Base-by-base conservation (phyloP, 2,329 filamentous ascomycete genomes). In the Diaporthe caulivora region DNA sequence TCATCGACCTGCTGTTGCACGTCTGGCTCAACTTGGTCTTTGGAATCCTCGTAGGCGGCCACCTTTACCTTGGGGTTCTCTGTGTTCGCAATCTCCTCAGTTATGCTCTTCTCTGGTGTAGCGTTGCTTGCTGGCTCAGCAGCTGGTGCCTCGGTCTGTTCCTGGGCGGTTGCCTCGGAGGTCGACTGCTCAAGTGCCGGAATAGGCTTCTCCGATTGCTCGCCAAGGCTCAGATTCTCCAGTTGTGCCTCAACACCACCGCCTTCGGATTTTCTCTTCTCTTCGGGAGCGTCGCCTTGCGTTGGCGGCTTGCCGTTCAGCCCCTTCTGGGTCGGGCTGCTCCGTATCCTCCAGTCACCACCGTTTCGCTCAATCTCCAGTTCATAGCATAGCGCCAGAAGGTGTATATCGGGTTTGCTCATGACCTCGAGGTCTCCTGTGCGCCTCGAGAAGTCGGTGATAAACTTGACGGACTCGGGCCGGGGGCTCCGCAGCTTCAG, bases 341-440 rank as follows among this genome's bases (percentile, higher is more conserved):
- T 94, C 75, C 95, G 88, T 82, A 98, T 80, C 74, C 95, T 90
- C 93, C 94, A 97, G 81, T 97, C 92, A 2, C 95, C 95, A n/a
- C 92, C 91, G 81, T 97, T 97, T 73, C 92, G 87, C 85, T 98
- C 95, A 79, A 94, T 93, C 79, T 98, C 96, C n/a, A 98, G 82
- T 81, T 99, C 97, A 82, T 98, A 98, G 1, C 95, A 93, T 72
- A 99, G 86, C 11, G 96, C 97, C 79, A 98, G 86, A 53, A 99
- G 89, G 77, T 97, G 93, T 75, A 98, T 86, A 91, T 99, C 97
- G 1, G 95, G 93, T 80, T 89, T 91, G 84, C 95, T 98, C 73
- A 99, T 86, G 0, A 98, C 96, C 15, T 93, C 90, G 75, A 95
- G 88, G 82, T 99, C 97, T 71, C 97, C 97, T 0, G 97, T 98